Conservation (phyloP, 1,284 basidiomycete genomes). For the Ceratobasidium sp. region DNA sequence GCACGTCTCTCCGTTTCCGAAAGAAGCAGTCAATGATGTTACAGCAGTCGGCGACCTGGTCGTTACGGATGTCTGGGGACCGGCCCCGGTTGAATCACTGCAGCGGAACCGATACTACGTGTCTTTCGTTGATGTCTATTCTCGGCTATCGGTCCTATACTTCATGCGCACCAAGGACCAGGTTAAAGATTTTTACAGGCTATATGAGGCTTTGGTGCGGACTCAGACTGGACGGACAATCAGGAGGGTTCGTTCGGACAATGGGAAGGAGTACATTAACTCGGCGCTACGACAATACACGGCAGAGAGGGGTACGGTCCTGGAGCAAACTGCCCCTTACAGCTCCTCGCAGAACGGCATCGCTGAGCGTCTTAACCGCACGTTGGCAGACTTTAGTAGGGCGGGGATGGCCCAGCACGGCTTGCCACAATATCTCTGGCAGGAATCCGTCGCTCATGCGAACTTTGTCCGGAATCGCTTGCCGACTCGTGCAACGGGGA, state of each 20-base stretch:
- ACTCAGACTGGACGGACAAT: constrained; percentile 43
- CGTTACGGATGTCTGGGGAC: constrained; percentile 54
- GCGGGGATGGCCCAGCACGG: constrained; percentile 15
- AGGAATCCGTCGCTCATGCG: constrained; percentile 7
- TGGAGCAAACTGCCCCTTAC: constrained; percentile 11
- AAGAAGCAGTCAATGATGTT: not conserved
- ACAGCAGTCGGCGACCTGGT: constrained; percentile 50
- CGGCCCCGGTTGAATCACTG: constrained; percentile 47
- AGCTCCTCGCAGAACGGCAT: constrained; percentile 40
- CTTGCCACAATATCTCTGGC: constrained; percentile 29
- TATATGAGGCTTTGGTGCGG: constrained; percentile 49
- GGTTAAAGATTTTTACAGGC: constrained; percentile 46
- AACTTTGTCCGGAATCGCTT: not conserved
- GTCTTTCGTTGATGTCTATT: constrained; percentile 49
- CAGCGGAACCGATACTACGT: constrained; percentile 51
- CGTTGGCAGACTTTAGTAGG: constrained; percentile 17
- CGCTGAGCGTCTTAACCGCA: constrained; percentile 29
- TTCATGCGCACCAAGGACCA: constrained; percentile 48
- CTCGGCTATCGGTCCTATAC: constrained; percentile 42
- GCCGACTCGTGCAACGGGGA: constrained; percentile 15
- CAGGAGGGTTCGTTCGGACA: constrained; percentile 46
- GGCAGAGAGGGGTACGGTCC: constrained; percentile 44
- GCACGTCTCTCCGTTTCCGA: constrained; percentile 8
- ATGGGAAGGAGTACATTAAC: constrained; percentile 48
- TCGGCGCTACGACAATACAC: constrained; percentile 41